Conservation (phyloP, 805 yeast genomes). For the Barnettozyma californica region DNA sequence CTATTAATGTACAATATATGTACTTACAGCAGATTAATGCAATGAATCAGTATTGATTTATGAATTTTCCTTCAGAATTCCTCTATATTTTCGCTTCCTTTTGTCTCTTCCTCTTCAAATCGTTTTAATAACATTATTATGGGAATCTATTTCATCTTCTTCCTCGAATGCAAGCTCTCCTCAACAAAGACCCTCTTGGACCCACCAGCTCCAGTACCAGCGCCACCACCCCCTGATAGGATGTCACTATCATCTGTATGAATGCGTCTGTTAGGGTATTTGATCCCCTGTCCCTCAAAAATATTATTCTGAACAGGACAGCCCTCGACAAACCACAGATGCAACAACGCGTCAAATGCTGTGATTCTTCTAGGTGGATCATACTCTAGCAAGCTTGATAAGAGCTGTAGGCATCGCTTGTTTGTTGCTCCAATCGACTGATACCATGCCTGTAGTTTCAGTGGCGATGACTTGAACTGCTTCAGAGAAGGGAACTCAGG, state of each 20-base stretch:
- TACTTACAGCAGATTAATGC: no score
- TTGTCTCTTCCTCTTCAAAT: no score
- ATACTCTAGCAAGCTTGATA: constrained; percentile 64
- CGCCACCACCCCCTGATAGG: constrained; percentile 7
- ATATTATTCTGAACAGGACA: constrained; percentile 71
- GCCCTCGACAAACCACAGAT: constrained; percentile 69
- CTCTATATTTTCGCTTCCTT: no score
- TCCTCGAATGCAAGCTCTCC: constrained; percentile 22
- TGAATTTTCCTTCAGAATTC: no score
- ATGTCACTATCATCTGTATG: constrained; percentile 86
- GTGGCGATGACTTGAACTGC: constrained; percentile 53
- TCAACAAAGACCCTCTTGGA: constrained; percentile 25
- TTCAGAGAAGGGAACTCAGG: constrained; percentile 77
- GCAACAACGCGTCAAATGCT: constrained; percentile 70
- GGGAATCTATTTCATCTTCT: constrained; percentile 20
- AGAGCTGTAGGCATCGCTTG: constrained; percentile 58
- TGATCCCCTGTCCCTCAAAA: constrained; percentile 66
- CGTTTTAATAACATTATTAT: no score
- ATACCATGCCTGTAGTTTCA: constrained; percentile 78
- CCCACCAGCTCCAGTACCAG: constrained; percentile 27
- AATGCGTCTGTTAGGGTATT: constrained; percentile 83
- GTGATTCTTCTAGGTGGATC: constrained; percentile 80
- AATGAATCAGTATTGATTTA: no score
- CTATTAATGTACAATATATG: no score
- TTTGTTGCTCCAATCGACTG: constrained; percentile 74